phyloP scores from a whole-genome alignment of 345 rosid species.

The Salix viminalis region DNA sequence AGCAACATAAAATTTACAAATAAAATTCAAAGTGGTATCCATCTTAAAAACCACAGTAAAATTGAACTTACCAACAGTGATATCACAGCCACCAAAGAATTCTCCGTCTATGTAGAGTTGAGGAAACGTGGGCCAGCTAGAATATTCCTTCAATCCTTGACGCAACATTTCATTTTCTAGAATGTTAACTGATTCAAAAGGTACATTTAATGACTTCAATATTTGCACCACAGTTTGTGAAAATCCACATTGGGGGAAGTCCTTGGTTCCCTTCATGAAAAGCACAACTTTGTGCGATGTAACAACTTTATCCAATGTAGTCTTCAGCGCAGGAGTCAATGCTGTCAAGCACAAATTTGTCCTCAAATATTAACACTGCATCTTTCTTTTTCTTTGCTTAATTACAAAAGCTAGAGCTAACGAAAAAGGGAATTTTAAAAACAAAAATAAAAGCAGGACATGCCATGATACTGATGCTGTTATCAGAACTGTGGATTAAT shows the following conservation, averaged over 20 bases:
- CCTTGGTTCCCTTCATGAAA: constrained; percentile 86
- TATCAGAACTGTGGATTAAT: too few relatives aligned
- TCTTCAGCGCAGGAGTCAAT: constrained; percentile 63
- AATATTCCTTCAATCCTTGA: constrained; percentile 84
- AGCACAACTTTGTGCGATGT: constrained; percentile 68
- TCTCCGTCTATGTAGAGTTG: constrained; percentile 90
- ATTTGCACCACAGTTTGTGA: constrained; percentile 91
- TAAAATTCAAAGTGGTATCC: neutral
- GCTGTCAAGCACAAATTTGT: constrained; percentile 27
- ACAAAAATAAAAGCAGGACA: too few relatives aligned
- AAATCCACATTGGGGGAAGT: constrained; percentile 92
- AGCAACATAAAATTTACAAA: neutral
- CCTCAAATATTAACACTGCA: neutral
- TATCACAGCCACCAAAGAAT: constrained; percentile 92
- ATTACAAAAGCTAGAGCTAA: too few relatives aligned
- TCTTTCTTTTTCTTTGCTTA: too few relatives aligned
- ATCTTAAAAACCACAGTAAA: neutral
- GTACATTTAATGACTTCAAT: constrained; percentile 60
- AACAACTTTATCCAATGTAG: constrained; percentile 69
- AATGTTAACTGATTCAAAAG: constrained; percentile 72
- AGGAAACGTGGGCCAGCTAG: constrained; percentile 95
- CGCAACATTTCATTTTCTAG: constrained; percentile 84
- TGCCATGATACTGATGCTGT: too few relatives aligned
- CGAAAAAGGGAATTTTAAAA: too few relatives aligned
- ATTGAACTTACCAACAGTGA: constrained; percentile 59